Evolutionary conservation across 352 stramenopile genomes (phyloP), one percentile per base, ranked within the genome.

Genomic region (Phytophthora capsici): DNA sequence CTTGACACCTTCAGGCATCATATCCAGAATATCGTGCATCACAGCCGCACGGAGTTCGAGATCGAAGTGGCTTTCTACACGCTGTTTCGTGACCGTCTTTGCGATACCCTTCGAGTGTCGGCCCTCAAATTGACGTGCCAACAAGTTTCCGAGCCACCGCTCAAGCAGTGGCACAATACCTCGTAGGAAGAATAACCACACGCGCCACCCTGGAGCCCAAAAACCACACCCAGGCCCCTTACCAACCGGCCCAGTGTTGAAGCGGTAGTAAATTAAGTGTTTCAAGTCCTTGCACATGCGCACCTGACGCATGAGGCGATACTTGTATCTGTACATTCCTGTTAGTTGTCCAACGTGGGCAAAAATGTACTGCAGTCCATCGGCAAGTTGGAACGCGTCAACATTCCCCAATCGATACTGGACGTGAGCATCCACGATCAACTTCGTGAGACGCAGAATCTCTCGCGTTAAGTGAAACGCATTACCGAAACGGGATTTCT

Each of bases 11-110:
- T 99, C 97, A 0, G 98, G 98, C 98, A 99, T 99, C 98, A 99
- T 99, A 73, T 99, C 98, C 19, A 99, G 81, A 75, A 99, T 99
- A 63, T 99, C 98, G 81, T 99, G 98, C 96, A 99, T 99, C 46
- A 99, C 98, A 32, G 97, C 98, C 54, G 98, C 98, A 64, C 98
- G 93, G 22, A 99, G 84, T 75, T 99, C 98, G 57, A 99, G 75
- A 80, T 99, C 98, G 73, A 99, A 99, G 73, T 99, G 97, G 57
- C 89, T 98, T 77, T 99, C 98, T 10, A 99, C 98, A 61, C 98
- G 88, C 77, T 99, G 98, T 80, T 99, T 99, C 0, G 98, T 99
- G 10, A 99, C 97, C 55, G 97, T 99, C 82, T 99, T 99, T 6
- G 98, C 97, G 40, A 99, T 96, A 16, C 95, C 95, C 83, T 99